Percentiles rank a stretch among this genome's conserved stretches.
Conservation (phyloP, 2,329 filamentous ascomycete species). For the Huntiella decipiens region DNA sequence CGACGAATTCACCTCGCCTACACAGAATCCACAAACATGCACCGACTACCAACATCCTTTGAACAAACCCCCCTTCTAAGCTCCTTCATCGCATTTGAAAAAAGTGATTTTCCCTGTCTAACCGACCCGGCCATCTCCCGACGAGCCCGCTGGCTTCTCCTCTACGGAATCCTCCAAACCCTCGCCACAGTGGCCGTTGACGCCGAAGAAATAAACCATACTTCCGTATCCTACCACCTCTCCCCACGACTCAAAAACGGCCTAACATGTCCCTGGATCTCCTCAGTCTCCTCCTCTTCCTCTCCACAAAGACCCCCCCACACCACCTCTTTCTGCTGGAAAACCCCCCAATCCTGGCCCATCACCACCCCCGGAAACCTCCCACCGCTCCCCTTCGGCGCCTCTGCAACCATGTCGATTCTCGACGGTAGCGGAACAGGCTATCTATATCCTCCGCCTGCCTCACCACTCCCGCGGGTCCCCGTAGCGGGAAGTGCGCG, state of each 20-base stretch:
- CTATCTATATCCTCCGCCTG: slow-evolving; percentile 5
- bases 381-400: slow-evolving; percentile 4
- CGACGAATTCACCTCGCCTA: slow-evolving; percentile 36
- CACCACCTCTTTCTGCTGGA: slow-evolving; percentile 35
- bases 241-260: slow-evolving; percentile 32
- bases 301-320: slow-evolving; percentile 23
- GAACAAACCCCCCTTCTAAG: slow-evolving; percentile 34
- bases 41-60: slow-evolving; percentile 33
- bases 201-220: slow-evolving; percentile 31
- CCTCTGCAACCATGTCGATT: slow-evolving; percentile 4
- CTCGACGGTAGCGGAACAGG: not conserved
- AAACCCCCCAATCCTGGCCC: not conserved
- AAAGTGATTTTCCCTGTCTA: slow-evolving; percentile 29
- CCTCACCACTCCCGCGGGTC: slow-evolving; percentile 12
- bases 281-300: not conserved
- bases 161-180: slow-evolving; percentile 41
- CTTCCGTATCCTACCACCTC: slow-evolving; percentile 37
- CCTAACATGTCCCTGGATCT: slow-evolving; percentile 32
- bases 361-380: not conserved
- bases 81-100: slow-evolving; percentile 36
- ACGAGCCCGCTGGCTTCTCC: slow-evolving; percentile 39
- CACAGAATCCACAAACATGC: slow-evolving; percentile 40
- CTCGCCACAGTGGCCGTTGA: slow-evolving; percentile 41
- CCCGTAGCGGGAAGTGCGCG: slow-evolving; percentile 3
- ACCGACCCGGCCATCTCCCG: slow-evolving; percentile 36